Evolutionary conservation across 108 stramenopile genomes (phyloP).

Genomic region (Cyclotella distinguenda): DNA sequence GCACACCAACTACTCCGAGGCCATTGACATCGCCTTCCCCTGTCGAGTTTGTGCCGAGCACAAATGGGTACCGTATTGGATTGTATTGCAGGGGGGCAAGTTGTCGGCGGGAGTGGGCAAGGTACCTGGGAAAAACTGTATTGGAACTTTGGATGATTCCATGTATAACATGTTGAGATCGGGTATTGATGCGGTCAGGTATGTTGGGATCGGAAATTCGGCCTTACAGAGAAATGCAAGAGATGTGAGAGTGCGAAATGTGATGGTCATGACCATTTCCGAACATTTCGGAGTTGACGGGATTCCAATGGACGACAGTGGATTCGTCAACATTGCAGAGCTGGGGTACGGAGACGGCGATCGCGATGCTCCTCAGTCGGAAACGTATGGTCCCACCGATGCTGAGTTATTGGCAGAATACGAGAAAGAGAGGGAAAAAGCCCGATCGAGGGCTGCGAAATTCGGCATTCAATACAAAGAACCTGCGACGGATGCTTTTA

Average conservation of each 20-base stretch:
- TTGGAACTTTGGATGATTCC: conserved; percentile 61
- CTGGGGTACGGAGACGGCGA: conserved; percentile 13
- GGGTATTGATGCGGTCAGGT: conserved; percentile 53
- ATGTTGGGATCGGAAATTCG: conserved; percentile 67
- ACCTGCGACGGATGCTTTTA: conserved; percentile 60
- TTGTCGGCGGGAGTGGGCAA: conserved; percentile 56
- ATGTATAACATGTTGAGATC: conserved; percentile 58
- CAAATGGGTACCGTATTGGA: conserved; percentile 57
- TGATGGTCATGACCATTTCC: conserved; percentile 49
- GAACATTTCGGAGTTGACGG: conserved; percentile 33
- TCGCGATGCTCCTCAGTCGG: conserved; percentile 10
- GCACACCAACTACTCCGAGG: conserved; percentile 43
- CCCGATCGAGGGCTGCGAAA: conserved; percentile 67
- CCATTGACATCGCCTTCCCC: conserved; percentile 47
- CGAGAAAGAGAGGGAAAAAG: conserved; percentile 67
- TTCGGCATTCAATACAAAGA: conserved; percentile 76
- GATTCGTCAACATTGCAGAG: conserved; percentile 33
- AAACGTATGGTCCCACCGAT: conserved; percentile 42
- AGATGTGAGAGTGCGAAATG: conserved; percentile 52
- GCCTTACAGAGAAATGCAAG: conserved; percentile 47
- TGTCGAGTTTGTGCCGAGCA: conserved; percentile 50
- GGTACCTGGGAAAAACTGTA: conserved; percentile 50
- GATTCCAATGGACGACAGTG: conserved; percentile 41
- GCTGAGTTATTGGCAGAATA: conserved; percentile 63
- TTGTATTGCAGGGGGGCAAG: conserved; percentile 43